A percentile compares a stretch with the other conserved stretches of the same genome.
Evolutionary conservation across 805 yeast species (phyloP).

Genomic region (Candida adriatica): DNA sequence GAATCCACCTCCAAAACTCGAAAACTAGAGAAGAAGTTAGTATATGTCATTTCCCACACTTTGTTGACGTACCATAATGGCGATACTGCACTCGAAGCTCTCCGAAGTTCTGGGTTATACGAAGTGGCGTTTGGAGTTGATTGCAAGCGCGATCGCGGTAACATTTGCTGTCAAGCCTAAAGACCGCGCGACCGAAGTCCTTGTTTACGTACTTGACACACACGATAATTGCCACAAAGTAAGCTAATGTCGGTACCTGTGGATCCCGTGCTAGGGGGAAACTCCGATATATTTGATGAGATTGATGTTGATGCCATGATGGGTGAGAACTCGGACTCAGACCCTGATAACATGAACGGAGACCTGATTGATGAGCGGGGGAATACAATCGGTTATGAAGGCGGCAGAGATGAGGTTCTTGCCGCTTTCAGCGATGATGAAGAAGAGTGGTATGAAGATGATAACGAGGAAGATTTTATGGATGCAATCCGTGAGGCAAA

Average conservation of each 20-base stretch:
- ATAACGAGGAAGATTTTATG: slow-evolving; percentile 39
- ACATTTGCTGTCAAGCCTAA: too few relatives aligned
- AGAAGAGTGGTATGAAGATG: slow-evolving; percentile 31
- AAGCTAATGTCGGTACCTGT: slow-evolving; percentile 8
- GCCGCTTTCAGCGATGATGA: slow-evolving; percentile 29
- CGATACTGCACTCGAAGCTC: neutral
- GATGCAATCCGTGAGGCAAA: slow-evolving; percentile 64
- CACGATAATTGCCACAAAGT: neutral
- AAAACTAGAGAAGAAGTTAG: slow-evolving; percentile 22
- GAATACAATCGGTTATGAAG: slow-evolving; percentile 13
- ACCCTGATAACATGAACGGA: neutral
- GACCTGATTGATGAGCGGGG: slow-evolving; percentile 9
- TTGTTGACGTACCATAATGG: neutral
- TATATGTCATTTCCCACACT: neutral
- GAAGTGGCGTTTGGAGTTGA: too few relatives aligned
- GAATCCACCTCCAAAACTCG: slow-evolving; percentile 28
- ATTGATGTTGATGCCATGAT: slow-evolving; percentile 27
- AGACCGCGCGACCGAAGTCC: too few relatives aligned
- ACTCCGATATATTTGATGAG: slow-evolving; percentile 18
- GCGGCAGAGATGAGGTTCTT: slow-evolving; percentile 26
- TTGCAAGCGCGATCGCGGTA: too few relatives aligned
- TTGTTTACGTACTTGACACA: too few relatives aligned
- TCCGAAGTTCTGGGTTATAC: too few relatives aligned
- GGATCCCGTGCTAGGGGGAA: slow-evolving; percentile 6
- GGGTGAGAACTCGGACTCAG: slow-evolving; percentile 10